These are phyloP conservation scores for Neofusicoccum parvum DNA, from an alignment of 2,329 filamentous ascomycete species.

Conservation along the genomic window DNA sequence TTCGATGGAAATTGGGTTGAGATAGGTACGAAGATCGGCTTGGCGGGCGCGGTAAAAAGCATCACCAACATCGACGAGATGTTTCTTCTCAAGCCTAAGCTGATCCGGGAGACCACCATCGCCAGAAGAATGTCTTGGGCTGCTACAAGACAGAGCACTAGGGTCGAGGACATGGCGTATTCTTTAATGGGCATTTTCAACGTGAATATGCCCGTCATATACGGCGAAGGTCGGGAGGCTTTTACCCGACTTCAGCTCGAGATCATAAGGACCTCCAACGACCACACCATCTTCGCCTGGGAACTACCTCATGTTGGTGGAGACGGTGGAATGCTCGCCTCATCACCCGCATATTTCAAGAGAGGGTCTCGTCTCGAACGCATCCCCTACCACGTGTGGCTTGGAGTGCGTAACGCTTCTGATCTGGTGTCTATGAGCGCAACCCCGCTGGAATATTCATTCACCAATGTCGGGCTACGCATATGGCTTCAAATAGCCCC, in stretches of 20 bases:
- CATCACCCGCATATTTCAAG: too few species aligned
- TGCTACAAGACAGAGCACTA: constrained; percentile 26
- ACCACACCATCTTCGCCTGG: neutral
- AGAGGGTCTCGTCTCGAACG: too few species aligned
- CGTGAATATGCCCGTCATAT: constrained; percentile 22
- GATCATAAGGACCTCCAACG: neutral
- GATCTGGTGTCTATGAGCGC: too few species aligned
- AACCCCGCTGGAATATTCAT: too few species aligned
- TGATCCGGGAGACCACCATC: constrained; percentile 10
- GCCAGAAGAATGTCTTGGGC: constrained; percentile 31
- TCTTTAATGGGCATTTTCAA: constrained; percentile 31
- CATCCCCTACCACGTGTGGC: too few species aligned
- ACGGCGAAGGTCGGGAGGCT: neutral
- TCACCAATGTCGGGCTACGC: too few species aligned
- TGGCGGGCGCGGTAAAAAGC: neutral
- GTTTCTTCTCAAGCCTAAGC: neutral
- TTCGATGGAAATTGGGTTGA: too few species aligned
- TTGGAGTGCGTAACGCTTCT: too few species aligned
- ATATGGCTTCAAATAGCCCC: too few species aligned
- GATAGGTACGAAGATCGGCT: neutral
- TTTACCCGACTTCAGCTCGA: neutral
- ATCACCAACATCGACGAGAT: neutral
- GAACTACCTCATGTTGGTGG: neutral
- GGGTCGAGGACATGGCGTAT: constrained; percentile 28
- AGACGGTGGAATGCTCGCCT: too few species aligned